Conservation (phyloP, 2,329 filamentous ascomycete genomes). For the Arthroderma sp. region DNA sequence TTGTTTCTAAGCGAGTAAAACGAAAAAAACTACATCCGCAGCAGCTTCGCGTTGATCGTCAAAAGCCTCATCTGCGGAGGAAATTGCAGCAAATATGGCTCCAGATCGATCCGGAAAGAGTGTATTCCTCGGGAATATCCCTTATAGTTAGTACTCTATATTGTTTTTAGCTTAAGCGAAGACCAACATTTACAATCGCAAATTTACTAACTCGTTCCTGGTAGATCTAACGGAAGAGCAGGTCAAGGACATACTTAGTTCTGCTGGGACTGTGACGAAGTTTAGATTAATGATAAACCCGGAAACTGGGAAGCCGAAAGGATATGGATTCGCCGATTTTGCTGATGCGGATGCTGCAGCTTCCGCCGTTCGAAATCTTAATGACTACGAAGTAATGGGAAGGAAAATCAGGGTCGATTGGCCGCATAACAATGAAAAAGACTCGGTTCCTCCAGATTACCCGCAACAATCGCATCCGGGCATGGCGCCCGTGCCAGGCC, state of each 20-base stretch:
- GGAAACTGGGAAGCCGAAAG: conserved; percentile 86
- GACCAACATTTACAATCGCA: too few species aligned
- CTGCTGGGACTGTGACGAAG: conserved; percentile 77
- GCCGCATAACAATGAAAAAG: conserved; percentile 75
- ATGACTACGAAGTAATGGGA: conserved; percentile 90
- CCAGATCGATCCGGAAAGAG: conserved; percentile 33
- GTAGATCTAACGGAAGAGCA: conserved; percentile 92
- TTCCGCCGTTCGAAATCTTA: conserved; percentile 86
- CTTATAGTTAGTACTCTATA: conserved; percentile 54
- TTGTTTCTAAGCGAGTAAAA: too few species aligned
- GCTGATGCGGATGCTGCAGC: conserved; percentile 84
- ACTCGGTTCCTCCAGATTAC: conserved; percentile 44
- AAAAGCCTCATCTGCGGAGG: neutral
- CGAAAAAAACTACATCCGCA: too few species aligned
- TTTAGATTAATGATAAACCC: conserved; percentile 93
- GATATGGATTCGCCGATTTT: conserved; percentile 94
- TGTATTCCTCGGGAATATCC: conserved; percentile 44
- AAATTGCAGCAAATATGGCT: conserved; percentile 21
- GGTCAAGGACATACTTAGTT: conserved; percentile 84
- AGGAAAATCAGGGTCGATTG: conserved; percentile 91
- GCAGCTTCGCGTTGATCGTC: too few species aligned
- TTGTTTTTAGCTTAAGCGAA: neutral
- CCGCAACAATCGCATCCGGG: conserved; percentile 24
- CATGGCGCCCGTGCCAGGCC: conserved; percentile 21
- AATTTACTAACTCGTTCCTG: conserved; percentile 11